Base-by-base conservation (phyloP, 202 grass and related monocot species). In the Cymbopogon flexuosus region DNA sequence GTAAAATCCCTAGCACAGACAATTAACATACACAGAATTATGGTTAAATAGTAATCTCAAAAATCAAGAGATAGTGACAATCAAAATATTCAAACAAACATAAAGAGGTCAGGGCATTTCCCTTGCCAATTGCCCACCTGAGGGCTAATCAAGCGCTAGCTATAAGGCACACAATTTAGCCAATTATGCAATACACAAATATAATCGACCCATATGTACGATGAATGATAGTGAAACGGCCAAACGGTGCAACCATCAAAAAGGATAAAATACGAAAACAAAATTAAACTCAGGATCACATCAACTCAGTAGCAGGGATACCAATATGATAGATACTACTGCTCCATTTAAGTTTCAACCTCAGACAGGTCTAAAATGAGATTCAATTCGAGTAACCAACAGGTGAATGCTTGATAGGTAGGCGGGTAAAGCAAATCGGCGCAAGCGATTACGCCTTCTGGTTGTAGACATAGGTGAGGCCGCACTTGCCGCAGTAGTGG, bases 401-500 rank as follows among this genome's bases (percentile, higher is more conserved):
- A 61, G 37, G 30, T 60, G 47, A 5, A 62, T 45, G 52, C 33
- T 42, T 51, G 34, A 75, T 64, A 51, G 29, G 65, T 18, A 57
- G 57, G 54, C 16, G 68, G 42, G 51, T 10, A 81, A 42, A 59
- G 41, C 83, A 16, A 29, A 27, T 29, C 33, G 52, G 11, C 36
- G 43, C 59, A 19, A 54, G 3, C 43, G 0, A 64, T 77, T 61
- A 89, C 68, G 87, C 87, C 87, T 89, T 85, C 89, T 91, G 89
- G 80, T 91, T 88, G 86, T 97, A 97, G 84, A 97, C 89, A 71
- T 91, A 97, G 89, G 94, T 97, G 60, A 97, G 91, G 19, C 91
- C 89, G 83, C 91, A 97, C 89, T 97, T 97, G 58, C 94, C 94
- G 61, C 94, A 97, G 80, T 94, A 97, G 84, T 97, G 94, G 61